These are phyloP conservation scores for Zizania latifolia DNA, from an alignment of 176 grass and related monocot genomes.

Conservation along the genomic window DNA sequence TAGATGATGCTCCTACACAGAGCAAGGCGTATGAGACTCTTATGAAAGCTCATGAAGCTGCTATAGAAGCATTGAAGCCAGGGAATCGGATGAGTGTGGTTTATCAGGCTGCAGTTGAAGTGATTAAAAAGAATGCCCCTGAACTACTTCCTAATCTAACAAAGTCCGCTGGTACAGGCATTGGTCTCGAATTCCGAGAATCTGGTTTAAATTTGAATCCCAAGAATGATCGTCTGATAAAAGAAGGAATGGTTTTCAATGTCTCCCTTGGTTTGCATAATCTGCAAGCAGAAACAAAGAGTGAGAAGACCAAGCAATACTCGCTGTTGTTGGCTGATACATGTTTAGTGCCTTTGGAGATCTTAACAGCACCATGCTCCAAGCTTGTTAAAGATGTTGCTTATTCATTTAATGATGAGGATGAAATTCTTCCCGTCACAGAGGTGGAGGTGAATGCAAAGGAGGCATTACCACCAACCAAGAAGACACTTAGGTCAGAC, in stretches of 20 bases:
- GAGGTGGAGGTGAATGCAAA: not conserved
- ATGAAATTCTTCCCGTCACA: constrained; percentile 22
- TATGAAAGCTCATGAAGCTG: constrained; percentile 88
- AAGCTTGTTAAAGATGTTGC: constrained; percentile 63
- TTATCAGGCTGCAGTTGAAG: constrained; percentile 55
- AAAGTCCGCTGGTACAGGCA: constrained; percentile 82
- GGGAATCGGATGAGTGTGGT: constrained; percentile 58
- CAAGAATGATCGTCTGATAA: constrained; percentile 62
- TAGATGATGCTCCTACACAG: constrained; percentile 62
- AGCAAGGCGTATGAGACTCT: constrained; percentile 78
- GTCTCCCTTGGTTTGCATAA: constrained; percentile 88
- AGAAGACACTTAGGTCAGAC: constrained; percentile 64
- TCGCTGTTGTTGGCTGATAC: constrained; percentile 80
- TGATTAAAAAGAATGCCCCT: constrained; percentile 69
- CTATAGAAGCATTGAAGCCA: constrained; percentile 47
- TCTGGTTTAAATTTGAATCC: constrained; percentile 70
- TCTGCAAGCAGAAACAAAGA: constrained; percentile 59
- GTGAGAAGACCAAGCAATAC: constrained; percentile 76
- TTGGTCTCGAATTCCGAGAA: constrained; percentile 89
- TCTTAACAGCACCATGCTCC: constrained; percentile 61
- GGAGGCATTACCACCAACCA: constrained; percentile 30
- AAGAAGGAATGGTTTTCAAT: constrained; percentile 83
- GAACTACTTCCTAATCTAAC: constrained; percentile 68
- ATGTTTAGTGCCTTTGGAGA: constrained; percentile 52
- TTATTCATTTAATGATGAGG: constrained; percentile 73